Evolutionary conservation across 1,284 basidiomycete species (phyloP), one percentile per base, ranked within the genome.

Genomic region (Exobasidium rhododendri): DNA sequence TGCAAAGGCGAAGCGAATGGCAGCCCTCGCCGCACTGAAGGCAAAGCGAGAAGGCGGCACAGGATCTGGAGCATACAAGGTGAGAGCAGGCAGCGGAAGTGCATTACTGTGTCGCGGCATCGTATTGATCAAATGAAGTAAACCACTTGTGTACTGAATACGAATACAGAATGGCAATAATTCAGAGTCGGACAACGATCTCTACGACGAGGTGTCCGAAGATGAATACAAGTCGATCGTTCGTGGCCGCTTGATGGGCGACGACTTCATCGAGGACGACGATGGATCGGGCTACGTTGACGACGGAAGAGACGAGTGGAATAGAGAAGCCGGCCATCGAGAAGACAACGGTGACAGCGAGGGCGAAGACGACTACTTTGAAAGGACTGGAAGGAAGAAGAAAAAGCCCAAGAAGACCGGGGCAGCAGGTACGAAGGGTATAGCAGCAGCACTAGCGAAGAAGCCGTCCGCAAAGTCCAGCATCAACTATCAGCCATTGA

Each of bases 121-220:
- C n/a, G n/a, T n/a, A n/a, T n/a, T n/a, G n/a, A n/a, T n/a, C n/a
- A n/a, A n/a, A n/a, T n/a, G n/a, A n/a, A n/a, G n/a, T n/a, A n/a
- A n/a, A n/a, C 35, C 17, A 40, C 35, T 40, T 40, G n/a, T n/a
- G n/a, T n/a, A n/a, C n/a, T n/a, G 29, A 32, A 32, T n/a, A 52
- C 7, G 26, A 32, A 17, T 3, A 52, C 50, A 44, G 29, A 26
- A 22, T 31, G 22, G 52, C n/a, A 55, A 22, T 31, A 44, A 31
- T 13, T 64, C 62, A 14, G 65, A 65, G 35, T 67, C 63, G 3
- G 89, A 92, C 50, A 83, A 84, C 11, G 84, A 85, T 22, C 83
- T 99, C 29, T 99, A 96, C 77, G 94, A 97, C 77, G 90, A 91
- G 73, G 91, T 99, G 17, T 86, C 88, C 0, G 94, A 97, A 67